Evolutionary conservation across 176 grass and related monocot species (phyloP), one percentile per base, ranked within the genome.

Genomic region (Pontederia paniculata): DNA sequence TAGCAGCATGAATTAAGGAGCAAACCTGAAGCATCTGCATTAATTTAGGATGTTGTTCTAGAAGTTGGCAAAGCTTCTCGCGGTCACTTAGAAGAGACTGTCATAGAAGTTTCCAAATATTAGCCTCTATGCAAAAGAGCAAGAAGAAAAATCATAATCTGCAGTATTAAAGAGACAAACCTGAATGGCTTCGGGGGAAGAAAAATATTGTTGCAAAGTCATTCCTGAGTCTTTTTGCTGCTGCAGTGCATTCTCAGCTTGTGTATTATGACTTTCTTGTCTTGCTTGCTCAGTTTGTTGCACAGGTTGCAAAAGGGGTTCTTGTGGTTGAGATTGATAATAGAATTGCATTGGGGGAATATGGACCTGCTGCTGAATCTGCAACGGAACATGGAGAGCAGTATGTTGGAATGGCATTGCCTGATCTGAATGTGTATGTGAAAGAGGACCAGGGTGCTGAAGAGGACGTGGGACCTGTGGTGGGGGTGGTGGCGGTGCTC

Each of bases 1-100:
- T 2, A 37, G 7, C 28, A 37, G 28, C 28, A 37, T 37, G 7
- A 37, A 37, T 37, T 37, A 37, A 37, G 49, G 14, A 79, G 57
- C 57, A 70, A 78, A 95, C 90, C 90, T 96, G 90, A 64, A 96
- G 90, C 90, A 96, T 97, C 69, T 97, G 80, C 91, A 97, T 97
- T 62, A 97, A 75, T 73, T 90, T 97, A 20, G 91, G 91, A 55
- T 97, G 88, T 3, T 75, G 71, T 65, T 97, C 91, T 69, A 97
- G 51, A 73, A 97, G 85, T 52, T 90, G 70, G 57, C 86, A 90
- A 61, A 97, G 91, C 68, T 84, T 97, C 62, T 89, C 80, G 31
- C 91, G 82, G 18, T 97, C 91, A 67, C 80, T 81, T 46, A 97
- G 65, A 19, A 97, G 68, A 44, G 77, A 81, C 91, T 97, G 77